A percentile compares a stretch with the other conserved stretches of the same genome.
Conservation (phyloP, 768 basidiomycete genomes). For the Crassisporium funariophilum region DNA sequence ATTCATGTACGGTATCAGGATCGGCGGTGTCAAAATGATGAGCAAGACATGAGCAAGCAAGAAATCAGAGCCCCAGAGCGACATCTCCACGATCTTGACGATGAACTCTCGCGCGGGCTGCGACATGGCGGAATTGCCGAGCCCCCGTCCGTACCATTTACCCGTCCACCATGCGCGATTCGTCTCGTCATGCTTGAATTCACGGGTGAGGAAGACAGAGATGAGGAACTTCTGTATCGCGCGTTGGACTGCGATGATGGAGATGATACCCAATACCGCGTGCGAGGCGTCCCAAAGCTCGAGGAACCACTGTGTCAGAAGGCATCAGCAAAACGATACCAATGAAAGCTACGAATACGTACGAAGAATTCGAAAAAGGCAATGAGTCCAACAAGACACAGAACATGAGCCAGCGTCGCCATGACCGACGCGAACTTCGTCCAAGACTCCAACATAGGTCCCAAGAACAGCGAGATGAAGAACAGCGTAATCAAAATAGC, state of each 20-base stretch:
- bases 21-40: constrained; percentile 82
- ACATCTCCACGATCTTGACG: constrained; percentile 98
- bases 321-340: constrained; percentile 14
- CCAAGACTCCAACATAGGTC: constrained; percentile 85
- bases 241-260: constrained; percentile 88
- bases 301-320: constrained; percentile 78
- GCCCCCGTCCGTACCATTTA: constrained; percentile 93
- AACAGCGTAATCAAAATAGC: constrained; percentile 83
- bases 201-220: constrained; percentile 90
- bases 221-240: constrained; percentile 94
- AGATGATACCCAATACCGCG: constrained; percentile 89
- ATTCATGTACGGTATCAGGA: constrained; percentile 86
- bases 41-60: constrained; percentile 82
- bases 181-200: constrained; percentile 98
- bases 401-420: constrained; percentile 87
- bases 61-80: constrained; percentile 95
- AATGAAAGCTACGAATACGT: constrained; percentile 42
- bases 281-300: constrained; percentile 97
- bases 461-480: constrained; percentile 89
- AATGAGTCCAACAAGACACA: constrained; percentile 79
- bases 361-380: constrained; percentile 97
- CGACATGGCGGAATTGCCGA: constrained; percentile 89
- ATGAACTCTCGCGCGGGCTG: constrained; percentile 97
- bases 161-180: constrained; percentile 99
- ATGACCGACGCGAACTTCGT: constrained; percentile 89